Evolutionary conservation across 2,329 filamentous ascomycete genomes (phyloP), one percentile per base, ranked within the genome.

Genomic region (Balansia obtecta): DNA sequence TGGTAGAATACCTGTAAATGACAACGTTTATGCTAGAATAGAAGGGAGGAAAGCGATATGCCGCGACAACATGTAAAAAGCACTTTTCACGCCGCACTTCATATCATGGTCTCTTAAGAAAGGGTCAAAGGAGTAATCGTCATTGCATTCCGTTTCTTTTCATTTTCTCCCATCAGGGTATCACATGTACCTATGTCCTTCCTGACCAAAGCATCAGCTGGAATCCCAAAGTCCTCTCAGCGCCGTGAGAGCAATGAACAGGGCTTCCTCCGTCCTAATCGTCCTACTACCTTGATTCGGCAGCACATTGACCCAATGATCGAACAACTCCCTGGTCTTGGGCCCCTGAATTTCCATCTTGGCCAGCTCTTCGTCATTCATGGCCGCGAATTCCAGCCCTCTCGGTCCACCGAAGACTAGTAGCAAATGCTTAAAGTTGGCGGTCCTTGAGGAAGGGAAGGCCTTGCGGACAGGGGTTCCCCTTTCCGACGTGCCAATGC

Each of bases 401-500:
- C 84, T 79, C 0, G 89, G 85, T 0, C 88, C 88, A 16, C 88
- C 88, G 63, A 94, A 88, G 0, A 89, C 83, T 32, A 95, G 65
- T 1, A 95, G 64, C 13, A 93, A 67, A 65, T 94, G 88, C 52
- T 81, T 78, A 64, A 86, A 88, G 12, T 59, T 52, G 48, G 67
- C 58, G 45, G 63, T 65, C 61, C 66, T 73, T 54, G 59, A 65
- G 11, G 66, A 61, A 1, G 71, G 71, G 52, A 76, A 76, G 2
- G 64, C 70, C 47, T 65, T 67, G n/a, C 67, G 69, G 16, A 73
- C 65, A 0, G 79, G 68, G 37, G 71, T 59, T 48, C 88, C 85
- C 54, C 86, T 80, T 68, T 94, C 88, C 3, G 86, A 91, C 0
- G 88, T 94, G 15, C 88, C 88, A 57, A 95, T 81, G 57, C 82